Conservation (phyloP, 805 yeast genomes). For the Cephaloascus fragrans region DNA sequence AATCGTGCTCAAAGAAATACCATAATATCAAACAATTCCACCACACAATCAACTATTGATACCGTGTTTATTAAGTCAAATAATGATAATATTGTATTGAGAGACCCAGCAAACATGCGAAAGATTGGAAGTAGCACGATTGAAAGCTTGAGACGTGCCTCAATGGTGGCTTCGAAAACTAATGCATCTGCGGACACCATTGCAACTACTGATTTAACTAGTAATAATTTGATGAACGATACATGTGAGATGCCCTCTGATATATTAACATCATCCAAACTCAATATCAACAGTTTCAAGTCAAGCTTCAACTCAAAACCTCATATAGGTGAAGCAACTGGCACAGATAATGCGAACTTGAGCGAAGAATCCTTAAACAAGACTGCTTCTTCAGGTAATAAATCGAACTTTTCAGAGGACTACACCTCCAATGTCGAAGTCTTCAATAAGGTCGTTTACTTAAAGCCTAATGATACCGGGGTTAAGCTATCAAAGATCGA, state of each 20-base stretch:
- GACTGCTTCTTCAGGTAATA: not conserved
- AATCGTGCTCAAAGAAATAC: not conserved
- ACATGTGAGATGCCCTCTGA: too few relatives aligned
- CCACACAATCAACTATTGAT: not conserved
- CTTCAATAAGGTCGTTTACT: not conserved
- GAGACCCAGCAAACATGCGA: not conserved
- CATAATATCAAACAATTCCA: not conserved
- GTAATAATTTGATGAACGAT: not conserved
- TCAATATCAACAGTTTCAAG: too few relatives aligned
- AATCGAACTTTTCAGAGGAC: not conserved
- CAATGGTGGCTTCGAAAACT: not conserved
- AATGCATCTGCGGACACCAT: not conserved
- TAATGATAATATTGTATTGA: not conserved
- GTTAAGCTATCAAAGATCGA: not conserved
- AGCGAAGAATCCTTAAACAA: not conserved
- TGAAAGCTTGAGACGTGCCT: not conserved
- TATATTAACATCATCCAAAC: too few relatives aligned
- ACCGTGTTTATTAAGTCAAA: not conserved
- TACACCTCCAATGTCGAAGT: not conserved
- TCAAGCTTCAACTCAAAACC: too few relatives aligned
- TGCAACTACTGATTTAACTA: not conserved
- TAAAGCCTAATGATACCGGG: not conserved
- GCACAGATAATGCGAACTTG: not conserved
- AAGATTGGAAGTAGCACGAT: not conserved
- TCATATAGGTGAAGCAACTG: not conserved